phyloP scores from a whole-genome alignment of 176 grass and related monocot species.

The Elaeis guineensis region DNA sequence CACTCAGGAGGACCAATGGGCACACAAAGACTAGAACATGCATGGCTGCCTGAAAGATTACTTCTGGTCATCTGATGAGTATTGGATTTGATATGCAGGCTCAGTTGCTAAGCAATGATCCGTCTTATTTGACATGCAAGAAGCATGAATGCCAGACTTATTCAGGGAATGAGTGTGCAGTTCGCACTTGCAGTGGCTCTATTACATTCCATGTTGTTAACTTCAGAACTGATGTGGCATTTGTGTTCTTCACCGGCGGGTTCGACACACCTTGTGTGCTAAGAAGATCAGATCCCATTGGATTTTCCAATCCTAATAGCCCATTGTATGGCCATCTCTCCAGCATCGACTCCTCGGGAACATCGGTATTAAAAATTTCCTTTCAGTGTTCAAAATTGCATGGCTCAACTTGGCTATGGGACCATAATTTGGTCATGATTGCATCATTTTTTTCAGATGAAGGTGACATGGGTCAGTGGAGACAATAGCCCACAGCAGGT shows the following conservation, averaged over 20 bases:
- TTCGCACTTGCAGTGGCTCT: conserved; percentile 42
- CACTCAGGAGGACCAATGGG: no score
- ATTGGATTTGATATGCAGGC: conserved; percentile 25
- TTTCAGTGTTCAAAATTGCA: no score
- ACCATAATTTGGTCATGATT: no score
- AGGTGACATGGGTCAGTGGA: conserved; percentile 80
- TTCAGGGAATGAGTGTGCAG: conserved; percentile 22
- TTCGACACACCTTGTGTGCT: conserved; percentile 62
- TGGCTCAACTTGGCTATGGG: no score
- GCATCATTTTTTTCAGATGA: conserved; percentile 34
- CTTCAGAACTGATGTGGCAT: conserved; percentile 76
- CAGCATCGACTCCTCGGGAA: conserved; percentile 53
- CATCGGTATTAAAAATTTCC: conserved; percentile 31
- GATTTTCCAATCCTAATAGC: conserved; percentile 55
- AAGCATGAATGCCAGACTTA: conserved; percentile 32
- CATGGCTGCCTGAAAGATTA: no score
- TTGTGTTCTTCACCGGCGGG: conserved; percentile 69
- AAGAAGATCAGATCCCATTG: conserved; percentile 39
- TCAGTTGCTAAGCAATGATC: conserved; percentile 45
- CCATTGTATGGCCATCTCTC: conserved; percentile 65
- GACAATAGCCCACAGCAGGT: conserved; percentile 58
- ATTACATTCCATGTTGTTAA: conserved; percentile 75
- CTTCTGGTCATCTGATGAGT: no score
- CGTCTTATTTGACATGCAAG: conserved; percentile 44
- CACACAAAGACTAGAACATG: no score